Evolutionary conservation across 2,329 filamentous ascomycete species (phyloP).

Genomic region (Ophiostoma sp.): DNA sequence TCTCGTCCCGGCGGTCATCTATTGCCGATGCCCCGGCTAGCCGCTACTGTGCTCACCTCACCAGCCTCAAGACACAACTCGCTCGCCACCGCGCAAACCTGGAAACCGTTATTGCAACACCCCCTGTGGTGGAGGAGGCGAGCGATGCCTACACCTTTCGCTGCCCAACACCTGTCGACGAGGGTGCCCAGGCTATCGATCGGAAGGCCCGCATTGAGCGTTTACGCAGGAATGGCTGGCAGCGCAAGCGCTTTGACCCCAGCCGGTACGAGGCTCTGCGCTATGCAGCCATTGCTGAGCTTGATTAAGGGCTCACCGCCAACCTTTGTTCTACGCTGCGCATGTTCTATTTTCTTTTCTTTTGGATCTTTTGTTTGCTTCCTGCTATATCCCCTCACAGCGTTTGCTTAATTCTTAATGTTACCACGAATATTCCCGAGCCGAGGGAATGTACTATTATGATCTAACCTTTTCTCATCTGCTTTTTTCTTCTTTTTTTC

Average conservation of each 20-base stretch:
- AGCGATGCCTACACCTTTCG: constrained; percentile 14
- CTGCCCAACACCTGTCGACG: constrained; percentile 30
- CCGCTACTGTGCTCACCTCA: constrained; percentile 47
- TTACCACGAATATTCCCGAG: not conserved
- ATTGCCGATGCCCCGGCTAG: constrained; percentile 36
- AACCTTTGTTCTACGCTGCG: not conserved
- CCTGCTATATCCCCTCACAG: not conserved
- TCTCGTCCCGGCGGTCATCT: constrained; percentile 11
- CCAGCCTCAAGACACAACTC: constrained; percentile 46
- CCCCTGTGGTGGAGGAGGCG: constrained; percentile 19
- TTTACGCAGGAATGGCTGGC: constrained; percentile 51
- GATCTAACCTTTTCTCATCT: not conserved
- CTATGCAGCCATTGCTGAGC: constrained; percentile 48
- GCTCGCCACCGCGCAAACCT: constrained; percentile 44
- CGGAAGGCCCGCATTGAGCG: constrained; percentile 50
- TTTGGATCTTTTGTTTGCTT: constrained; percentile 1
- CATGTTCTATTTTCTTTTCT: not conserved
- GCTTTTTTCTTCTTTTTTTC: not conserved
- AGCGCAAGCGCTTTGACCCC: constrained; percentile 50
- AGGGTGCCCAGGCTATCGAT: constrained; percentile 39
- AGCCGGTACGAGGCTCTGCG: constrained; percentile 49
- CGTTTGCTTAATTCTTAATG: constrained; percentile 2
- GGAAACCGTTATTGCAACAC: constrained; percentile 37
- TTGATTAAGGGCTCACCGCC: constrained; percentile 32
- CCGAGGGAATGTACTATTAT: constrained; percentile 5